Evolutionary conservation across 768 basidiomycete species (phyloP).

Genomic region (Pisolithus tinctorius): DNA sequence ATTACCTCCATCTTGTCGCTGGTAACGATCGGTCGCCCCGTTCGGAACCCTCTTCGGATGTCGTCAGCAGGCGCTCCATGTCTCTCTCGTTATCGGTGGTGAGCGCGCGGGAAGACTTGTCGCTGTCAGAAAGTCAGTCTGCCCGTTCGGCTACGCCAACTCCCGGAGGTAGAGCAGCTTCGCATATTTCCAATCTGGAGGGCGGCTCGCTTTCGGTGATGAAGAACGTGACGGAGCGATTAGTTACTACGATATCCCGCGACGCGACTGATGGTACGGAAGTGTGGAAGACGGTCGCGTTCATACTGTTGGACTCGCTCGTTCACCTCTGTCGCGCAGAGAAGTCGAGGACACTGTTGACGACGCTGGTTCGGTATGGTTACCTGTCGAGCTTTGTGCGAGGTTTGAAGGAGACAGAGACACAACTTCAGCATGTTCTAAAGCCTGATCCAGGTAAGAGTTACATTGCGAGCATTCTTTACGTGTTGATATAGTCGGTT

Average conservation of each 20-base stretch:
- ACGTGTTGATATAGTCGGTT: neutral
- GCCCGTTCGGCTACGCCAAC: constrained; percentile 11
- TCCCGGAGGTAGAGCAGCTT: constrained; percentile 4
- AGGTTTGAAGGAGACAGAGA: constrained; percentile 79
- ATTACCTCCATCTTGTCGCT: constrained; percentile 71
- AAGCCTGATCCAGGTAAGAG: constrained; percentile 83
- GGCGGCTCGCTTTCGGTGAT: constrained; percentile 59
- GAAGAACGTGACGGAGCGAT: constrained; percentile 60
- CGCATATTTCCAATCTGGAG: constrained; percentile 40
- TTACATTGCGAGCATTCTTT: neutral
- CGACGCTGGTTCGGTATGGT: constrained; percentile 62
- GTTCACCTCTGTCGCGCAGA: constrained; percentile 65
- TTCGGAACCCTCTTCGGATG: constrained; percentile 11
- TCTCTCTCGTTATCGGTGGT: constrained; percentile 29
- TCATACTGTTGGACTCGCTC: constrained; percentile 81
- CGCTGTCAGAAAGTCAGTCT: constrained; percentile 33
- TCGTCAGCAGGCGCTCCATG: constrained; percentile 20
- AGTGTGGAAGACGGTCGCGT: constrained; percentile 95
- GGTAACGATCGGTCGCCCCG: constrained; percentile 12
- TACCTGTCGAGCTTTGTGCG: constrained; percentile 76
- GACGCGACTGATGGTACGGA: constrained; percentile 94
- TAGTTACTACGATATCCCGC: constrained; percentile 66
- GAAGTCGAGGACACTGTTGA: constrained; percentile 57
- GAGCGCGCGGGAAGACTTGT: constrained; percentile 34
- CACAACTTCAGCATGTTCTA: constrained; percentile 64